Conservation (phyloP, 1,139 yeast species). For the Eremothecium coryli region DNA sequence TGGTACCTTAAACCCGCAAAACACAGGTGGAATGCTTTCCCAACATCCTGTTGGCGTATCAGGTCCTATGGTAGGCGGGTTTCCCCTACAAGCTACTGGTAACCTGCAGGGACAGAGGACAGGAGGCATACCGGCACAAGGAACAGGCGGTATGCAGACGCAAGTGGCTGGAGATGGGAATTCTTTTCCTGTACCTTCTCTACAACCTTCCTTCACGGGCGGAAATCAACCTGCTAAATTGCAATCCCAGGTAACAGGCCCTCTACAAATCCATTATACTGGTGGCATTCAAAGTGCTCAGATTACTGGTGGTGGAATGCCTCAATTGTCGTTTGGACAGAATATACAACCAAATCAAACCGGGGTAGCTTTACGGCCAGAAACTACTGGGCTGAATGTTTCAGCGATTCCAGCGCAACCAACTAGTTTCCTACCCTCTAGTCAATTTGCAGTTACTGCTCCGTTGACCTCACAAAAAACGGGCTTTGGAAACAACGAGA, state of each 20-base stretch:
- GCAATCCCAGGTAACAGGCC: conserved; percentile 29
- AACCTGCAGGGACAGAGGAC: too few relatives aligned
- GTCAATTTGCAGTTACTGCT: conserved; percentile 27
- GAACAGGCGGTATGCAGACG: conserved; percentile 1
- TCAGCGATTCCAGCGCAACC: conserved; percentile 32
- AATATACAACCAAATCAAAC: conserved; percentile 1
- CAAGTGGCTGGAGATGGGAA: background rate
- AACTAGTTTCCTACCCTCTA: conserved; percentile 34
- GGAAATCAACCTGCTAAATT: conserved; percentile 5
- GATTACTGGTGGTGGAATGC: conserved; percentile 30
- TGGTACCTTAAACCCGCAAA: conserved; percentile 31
- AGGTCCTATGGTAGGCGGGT: background rate
- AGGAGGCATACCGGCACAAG: too few relatives aligned
- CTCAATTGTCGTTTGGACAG: conserved; percentile 18
- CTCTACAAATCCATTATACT: conserved; percentile 25
- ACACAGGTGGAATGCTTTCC: conserved; percentile 33
- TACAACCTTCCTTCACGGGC: too few relatives aligned
- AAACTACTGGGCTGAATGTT: conserved; percentile 34
- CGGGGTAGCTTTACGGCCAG: conserved; percentile 33
- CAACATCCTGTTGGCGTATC: conserved; percentile 9
- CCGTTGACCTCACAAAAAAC: conserved; percentile 46
- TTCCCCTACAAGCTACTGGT: too few relatives aligned
- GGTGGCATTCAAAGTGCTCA: conserved; percentile 27
- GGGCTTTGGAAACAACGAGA: conserved; percentile 35
- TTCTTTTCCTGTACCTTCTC: background rate